Conservation (phyloP, 1,284 basidiomycete genomes). For the Ganoderma multipileum region DNA sequence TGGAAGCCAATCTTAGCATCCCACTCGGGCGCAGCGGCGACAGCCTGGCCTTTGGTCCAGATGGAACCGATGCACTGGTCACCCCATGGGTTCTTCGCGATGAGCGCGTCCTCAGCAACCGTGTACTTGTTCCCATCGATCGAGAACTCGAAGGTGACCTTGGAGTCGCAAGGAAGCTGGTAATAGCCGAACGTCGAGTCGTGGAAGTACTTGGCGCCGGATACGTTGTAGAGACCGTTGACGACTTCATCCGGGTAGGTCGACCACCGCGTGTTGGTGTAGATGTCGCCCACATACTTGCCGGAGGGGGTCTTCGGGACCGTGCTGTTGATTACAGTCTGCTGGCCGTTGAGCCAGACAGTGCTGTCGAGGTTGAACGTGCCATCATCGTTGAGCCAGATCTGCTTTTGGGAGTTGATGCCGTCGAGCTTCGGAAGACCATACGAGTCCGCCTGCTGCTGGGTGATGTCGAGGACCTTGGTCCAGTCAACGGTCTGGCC, state of each 20-base stretch:
- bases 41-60: conserved; percentile 23
- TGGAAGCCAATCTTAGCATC: conserved; percentile 29
- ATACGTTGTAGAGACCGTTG: conserved; percentile 23
- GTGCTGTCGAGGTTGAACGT: conserved; percentile 24
- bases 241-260: conserved; percentile 22
- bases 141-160: conserved; percentile 20
- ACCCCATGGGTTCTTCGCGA: conserved; percentile 29
- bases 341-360: conserved; percentile 22
- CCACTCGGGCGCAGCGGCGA: conserved; percentile 15
- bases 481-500: conserved; percentile 26
- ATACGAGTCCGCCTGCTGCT: conserved; percentile 16
- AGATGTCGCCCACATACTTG: conserved; percentile 22
- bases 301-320: conserved; percentile 18
- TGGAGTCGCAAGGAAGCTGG: conserved; percentile 26
- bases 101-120: conserved; percentile 18
- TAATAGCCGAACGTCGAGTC: conserved; percentile 26
- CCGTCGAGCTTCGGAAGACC: conserved; percentile 23
- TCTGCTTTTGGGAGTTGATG: conserved; percentile 25
- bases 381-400: conserved; percentile 24
- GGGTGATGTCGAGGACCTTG: conserved; percentile 21
- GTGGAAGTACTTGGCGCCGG: conserved; percentile 22
- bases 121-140: conserved; percentile 25
- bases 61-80: conserved; percentile 30
- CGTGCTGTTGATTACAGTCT: conserved; percentile 13
- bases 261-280: conserved; percentile 20